These are phyloP conservation scores for Fusarium pilosicola DNA, from an alignment of 2,329 filamentous ascomycete genomes.

Conservation along the genomic window DNA sequence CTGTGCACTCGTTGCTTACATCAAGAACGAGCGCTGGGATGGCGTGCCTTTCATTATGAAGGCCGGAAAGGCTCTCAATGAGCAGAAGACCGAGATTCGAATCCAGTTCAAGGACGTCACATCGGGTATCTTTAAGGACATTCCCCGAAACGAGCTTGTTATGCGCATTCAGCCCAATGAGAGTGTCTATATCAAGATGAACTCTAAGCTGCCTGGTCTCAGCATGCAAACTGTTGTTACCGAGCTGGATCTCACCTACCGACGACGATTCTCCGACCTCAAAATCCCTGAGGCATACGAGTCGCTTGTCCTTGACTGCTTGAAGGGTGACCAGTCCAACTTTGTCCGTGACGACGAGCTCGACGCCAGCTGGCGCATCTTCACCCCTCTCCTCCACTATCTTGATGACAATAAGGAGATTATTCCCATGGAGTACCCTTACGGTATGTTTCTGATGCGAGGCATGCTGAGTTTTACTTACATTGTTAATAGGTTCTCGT, in stretches of 20 bases:
- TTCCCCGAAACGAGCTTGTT: slow-evolving; percentile 97
- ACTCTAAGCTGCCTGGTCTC: slow-evolving; percentile 97
- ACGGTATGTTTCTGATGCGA: slow-evolving; percentile 69
- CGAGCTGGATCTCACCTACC: slow-evolving; percentile 97
- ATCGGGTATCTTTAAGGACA: slow-evolving; percentile 99
- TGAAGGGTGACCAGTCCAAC: slow-evolving; percentile 99
- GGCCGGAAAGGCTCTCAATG: slow-evolving; percentile 97
- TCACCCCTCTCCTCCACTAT: slow-evolving; percentile 96
- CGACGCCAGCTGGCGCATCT: slow-evolving; percentile 98
- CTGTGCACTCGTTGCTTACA: slow-evolving; percentile 95
- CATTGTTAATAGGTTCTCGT: slow-evolving; percentile 78
- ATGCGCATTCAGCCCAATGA: slow-evolving; percentile 99
- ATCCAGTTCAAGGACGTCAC: slow-evolving; percentile 99
- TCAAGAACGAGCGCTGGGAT: slow-evolving; percentile 99
- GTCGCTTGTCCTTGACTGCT: slow-evolving; percentile 93
- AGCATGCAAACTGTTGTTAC: slow-evolving; percentile 99
- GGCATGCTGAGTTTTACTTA: neutral
- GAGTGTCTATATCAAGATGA: slow-evolving; percentile 99
- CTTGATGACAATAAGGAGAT: slow-evolving; percentile 99
- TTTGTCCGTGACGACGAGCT: slow-evolving; percentile 97
- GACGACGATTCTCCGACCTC: slow-evolving; percentile 96
- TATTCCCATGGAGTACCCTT: slow-evolving; percentile 99
- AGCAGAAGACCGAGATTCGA: slow-evolving; percentile 99
- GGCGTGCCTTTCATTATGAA: slow-evolving; percentile 99
- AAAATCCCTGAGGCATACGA: slow-evolving; percentile 99